A percentile compares a stretch with the other conserved stretches of the same genome.
phyloP scores from a whole-genome alignment of 2,329 filamentous ascomycete genomes.

The Colletotrichum sp. region DNA sequence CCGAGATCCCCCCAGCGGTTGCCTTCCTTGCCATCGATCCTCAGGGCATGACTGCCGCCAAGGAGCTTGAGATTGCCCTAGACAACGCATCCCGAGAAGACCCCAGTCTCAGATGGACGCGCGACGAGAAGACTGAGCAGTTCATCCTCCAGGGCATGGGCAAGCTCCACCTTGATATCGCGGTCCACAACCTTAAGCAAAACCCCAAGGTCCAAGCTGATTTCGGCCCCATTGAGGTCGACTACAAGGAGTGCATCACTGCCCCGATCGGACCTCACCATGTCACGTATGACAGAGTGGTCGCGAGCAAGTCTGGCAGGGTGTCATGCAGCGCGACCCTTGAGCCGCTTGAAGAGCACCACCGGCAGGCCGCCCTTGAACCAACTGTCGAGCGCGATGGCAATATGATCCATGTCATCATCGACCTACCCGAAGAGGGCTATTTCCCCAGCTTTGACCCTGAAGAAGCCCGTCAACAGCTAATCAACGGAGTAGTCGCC shows the following conservation, averaged over 20 bases:
- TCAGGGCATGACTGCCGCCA: slow-evolving; percentile 78
- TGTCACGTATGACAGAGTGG: slow-evolving; percentile 75
- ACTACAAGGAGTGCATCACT: slow-evolving; percentile 86
- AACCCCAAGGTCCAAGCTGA: slow-evolving; percentile 86
- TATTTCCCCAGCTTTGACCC: slow-evolving; percentile 55
- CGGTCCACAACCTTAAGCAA: slow-evolving; percentile 83
- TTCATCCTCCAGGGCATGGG: slow-evolving; percentile 97
- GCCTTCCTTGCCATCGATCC: slow-evolving; percentile 96
- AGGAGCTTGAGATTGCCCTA: slow-evolving; percentile 77
- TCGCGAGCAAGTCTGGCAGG: slow-evolving; percentile 80
- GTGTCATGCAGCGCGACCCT: slow-evolving; percentile 76
- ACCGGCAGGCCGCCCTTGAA: slow-evolving; percentile 40
- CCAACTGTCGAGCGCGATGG: slow-evolving; percentile 65
- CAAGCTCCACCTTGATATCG: slow-evolving; percentile 92
- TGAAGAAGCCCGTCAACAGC: slow-evolving; percentile 58
- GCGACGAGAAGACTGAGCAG: slow-evolving; percentile 90
- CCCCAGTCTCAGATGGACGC: slow-evolving; percentile 83
- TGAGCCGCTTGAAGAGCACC: slow-evolving; percentile 58
- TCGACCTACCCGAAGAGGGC: slow-evolving; percentile 51
- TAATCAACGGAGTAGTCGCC: slow-evolving; percentile 82
- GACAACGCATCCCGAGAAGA: slow-evolving; percentile 86
- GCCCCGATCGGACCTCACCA: slow-evolving; percentile 60
- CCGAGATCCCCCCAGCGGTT: slow-evolving; percentile 89
- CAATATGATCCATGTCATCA: slow-evolving; percentile 69
- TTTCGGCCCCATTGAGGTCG: slow-evolving; percentile 93